Evolutionary conservation across 257 asterid species (phyloP), one percentile per base, ranked within the genome.

Genomic region (Phtheirospermum japonicum): DNA sequence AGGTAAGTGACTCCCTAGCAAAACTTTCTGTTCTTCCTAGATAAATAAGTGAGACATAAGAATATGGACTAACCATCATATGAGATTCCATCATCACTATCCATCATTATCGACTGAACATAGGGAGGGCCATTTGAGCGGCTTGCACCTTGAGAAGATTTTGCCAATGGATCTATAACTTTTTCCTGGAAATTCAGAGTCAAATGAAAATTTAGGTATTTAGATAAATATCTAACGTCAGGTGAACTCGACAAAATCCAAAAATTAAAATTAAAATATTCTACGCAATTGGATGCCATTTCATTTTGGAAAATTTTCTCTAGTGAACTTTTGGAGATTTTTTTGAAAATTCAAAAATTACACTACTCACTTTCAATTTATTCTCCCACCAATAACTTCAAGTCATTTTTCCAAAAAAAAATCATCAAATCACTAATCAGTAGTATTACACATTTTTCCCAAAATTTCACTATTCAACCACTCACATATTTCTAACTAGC

Each of bases 71-170:
- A 40, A 93, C 99, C 97, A 67, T 77, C 70, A 68, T 71, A 83
- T 48, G 97, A 74, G 80, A 93, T 82, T 64, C 92, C 96, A 77
- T 84, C 97, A 77, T 89, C 95, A 64, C 74, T 76, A 65, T 87
- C 96, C 86, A 80, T 70, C 32, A 79, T 60, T 69, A 76, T 64
- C 19, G 95, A 69, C 73, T 84, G 94, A 65, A 76, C 90, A 78
- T 83, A 80, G 19, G 90, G 78, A 57, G 96, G 90, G 61, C 81
- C 91, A 66, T 76, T 83, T 40, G 85, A 56, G 66, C 76, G 83
- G 63, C 73, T 89, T 46, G 85, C 74, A 55, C 64, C 85, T 68
- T 85, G 85, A 73, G 94, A 72, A 54, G 87, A 81, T 77, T 80
- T 85, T 59, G 86, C 85, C 77, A 77, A 13, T 23, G 90, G 76